Evolutionary conservation across 1,284 basidiomycete species (phyloP), one percentile per base, ranked within the genome.

Genomic region (Sutorius eximius): DNA sequence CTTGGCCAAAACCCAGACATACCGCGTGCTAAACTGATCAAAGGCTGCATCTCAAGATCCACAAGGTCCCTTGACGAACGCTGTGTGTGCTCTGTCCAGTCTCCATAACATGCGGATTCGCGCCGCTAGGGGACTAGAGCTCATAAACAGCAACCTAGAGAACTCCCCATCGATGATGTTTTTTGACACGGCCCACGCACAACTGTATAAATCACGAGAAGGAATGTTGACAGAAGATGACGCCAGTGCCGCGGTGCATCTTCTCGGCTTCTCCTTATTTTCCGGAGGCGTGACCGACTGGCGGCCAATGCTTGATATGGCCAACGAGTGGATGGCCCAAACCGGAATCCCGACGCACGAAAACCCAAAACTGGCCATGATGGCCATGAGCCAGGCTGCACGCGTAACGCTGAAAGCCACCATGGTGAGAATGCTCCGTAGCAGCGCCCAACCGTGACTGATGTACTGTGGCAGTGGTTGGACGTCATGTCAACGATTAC

Each of bases 51-150:
- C 82, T 46, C 77, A 82, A 64, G 82, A 89, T 42, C 86, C 86
- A 10, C 78, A 79, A 51, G 86, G 89, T 48, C 77, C 86, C 3
- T 78, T 91, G 51, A 81, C 86, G 3, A 80, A 83, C 65, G 83
- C 87, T 12, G 78, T 90, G 38, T 87, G 83, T 68, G 88, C 89
- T n/a, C 76, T 91, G 52, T 82, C 87, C 36, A 83, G 81, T 63
- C 75, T 89, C 43, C 87, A 91, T 68, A 81, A 80, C 61, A 82
- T 79, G 53, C 80, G 81, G 45, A 77, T 81, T 67, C 83, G 82
- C 42, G 78, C 85, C 38, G 77, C 82, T 22, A 81, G 80, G 61
- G 83, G 82, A 20, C 67, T 82, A 50, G 82, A 85, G 62, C 75
- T 77, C 33, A 77, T 78, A 29, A 80, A 81, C 57, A 69, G 73